Evolutionary conservation across 805 yeast genomes (phyloP).

Genomic region (Saccharomycopsis microspora): DNA sequence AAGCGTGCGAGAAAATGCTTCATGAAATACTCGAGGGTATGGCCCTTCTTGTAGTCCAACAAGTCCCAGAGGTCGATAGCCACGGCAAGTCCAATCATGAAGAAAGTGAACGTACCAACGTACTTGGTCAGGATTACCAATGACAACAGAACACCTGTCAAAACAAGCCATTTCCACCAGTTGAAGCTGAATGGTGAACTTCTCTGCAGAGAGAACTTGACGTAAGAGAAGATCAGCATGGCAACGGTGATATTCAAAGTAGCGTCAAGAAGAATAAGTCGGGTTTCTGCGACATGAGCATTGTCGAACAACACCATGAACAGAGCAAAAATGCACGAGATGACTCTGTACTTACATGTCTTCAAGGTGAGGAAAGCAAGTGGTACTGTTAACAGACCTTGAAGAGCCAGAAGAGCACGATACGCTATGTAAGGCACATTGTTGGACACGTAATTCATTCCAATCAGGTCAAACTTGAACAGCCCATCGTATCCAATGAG

Average conservation of each 20-base stretch:
- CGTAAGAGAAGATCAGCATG: constrained; percentile 63
- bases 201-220: constrained; percentile 66
- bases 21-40: constrained; percentile 37
- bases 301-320: constrained; percentile 73
- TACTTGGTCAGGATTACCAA: constrained; percentile 93
- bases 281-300: constrained; percentile 83
- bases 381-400: constrained; percentile 78
- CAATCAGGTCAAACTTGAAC: constrained; percentile 85
- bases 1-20: constrained; percentile 71
- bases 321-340: constrained; percentile 71
- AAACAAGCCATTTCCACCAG: constrained; percentile 85
- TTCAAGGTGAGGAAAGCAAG: constrained; percentile 75
- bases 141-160: constrained; percentile 80
- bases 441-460: constrained; percentile 66
- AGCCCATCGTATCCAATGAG: constrained; percentile 83
- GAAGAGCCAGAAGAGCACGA: constrained; percentile 67
- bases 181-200: constrained; percentile 46
- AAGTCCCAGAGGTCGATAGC: constrained; percentile 78
- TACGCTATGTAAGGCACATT: constrained; percentile 81
- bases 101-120: constrained; percentile 88
- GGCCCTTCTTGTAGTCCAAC: constrained; percentile 58
- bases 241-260: constrained; percentile 80
- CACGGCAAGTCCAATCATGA: constrained; percentile 82
- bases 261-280: constrained; percentile 87
- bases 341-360: constrained; percentile 69